Base-by-base conservation (phyloP, 306 rosid species). In the Hippophae gyantsensis region DNA sequence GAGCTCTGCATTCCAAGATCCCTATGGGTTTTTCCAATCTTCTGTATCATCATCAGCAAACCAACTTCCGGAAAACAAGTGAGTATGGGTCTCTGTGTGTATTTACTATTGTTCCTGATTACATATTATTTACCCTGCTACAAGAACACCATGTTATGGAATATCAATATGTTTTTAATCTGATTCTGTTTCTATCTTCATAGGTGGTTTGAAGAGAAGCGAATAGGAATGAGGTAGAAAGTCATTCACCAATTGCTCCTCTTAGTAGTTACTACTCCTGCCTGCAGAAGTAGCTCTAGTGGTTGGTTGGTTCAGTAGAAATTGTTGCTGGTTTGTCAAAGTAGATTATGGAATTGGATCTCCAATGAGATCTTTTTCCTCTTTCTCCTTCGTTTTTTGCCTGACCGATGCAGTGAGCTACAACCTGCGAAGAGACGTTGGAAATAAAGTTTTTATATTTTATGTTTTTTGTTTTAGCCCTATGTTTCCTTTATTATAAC, bases 151-250 rank as follows among this genome's bases (percentile, higher is more conserved):
- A 32, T 32, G 3, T 32, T 32, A 32, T 32, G 38, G 38, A 32
- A 32, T 32, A 32, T 32, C 38, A 32, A 32, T 32, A 4, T 2
- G 5, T 4, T 32, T 32, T 32, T 32, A 2, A 32, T 32, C 38
- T 32, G 38, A 32, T 13, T 32, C 1, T 42, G 3, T 32, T 69
- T 8, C 54, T 64, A 74, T 61, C 69, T 76, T 77, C 49, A 38
- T 82, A 87, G 97, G 70, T 84, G 85, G 85, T 81, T 74, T 72
- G 81, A 75, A 72, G 82, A 77, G 66, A 79, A 32, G 79, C 71
- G 69, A 14, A 65, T 73, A 56, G 79, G 75, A 43, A 78, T 74
- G 77, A 72, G 74, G 70, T 62, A 50, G 68, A 46, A 49, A 43
- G 47, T 62, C 43, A 38, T 59, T 42, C 60, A 56, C 38, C 55